Evolutionary conservation across 495 filamentous ascomycete genomes (phyloP).

Genomic region (Schizothecium vesticola): DNA sequence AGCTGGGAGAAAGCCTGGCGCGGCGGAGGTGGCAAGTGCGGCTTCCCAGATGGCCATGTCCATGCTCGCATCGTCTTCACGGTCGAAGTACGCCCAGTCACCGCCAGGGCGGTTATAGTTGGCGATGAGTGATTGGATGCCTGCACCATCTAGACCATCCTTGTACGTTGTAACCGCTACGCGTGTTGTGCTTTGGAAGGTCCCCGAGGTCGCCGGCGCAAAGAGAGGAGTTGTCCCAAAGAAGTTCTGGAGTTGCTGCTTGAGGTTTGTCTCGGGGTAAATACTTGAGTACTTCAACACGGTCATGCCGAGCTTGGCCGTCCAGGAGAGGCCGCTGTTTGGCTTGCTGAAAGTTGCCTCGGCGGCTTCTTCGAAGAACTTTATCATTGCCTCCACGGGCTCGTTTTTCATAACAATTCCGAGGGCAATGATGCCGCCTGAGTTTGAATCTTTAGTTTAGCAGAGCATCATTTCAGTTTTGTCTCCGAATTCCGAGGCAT

Average conservation of each 20-base stretch:
- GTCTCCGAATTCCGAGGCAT: too few species aligned
- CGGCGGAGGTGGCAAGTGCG: slow-evolving; percentile 4
- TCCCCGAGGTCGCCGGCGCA: background rate
- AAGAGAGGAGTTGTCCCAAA: background rate
- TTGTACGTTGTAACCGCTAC: slow-evolving; percentile 9
- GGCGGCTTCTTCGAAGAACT: background rate
- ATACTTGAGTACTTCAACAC: background rate
- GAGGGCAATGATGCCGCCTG: slow-evolving; percentile 54
- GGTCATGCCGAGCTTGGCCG: background rate
- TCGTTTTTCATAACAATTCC: slow-evolving; percentile 44
- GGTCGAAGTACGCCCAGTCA: background rate
- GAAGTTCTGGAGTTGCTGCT: background rate
- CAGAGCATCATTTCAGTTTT: too few species aligned
- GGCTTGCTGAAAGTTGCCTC: background rate
- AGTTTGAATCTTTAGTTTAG: too few species aligned
- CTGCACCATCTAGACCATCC: background rate
- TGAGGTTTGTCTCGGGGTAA: background rate
- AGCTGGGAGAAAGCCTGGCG: slow-evolving; percentile 4
- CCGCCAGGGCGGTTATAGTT: slow-evolving; percentile 10
- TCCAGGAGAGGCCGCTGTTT: background rate
- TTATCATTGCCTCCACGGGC: background rate
- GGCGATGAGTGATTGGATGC: background rate
- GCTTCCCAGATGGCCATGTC: slow-evolving; percentile 8
- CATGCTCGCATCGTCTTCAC: background rate
- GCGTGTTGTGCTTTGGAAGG: slow-evolving; percentile 2